A percentile compares a stretch with the other conserved stretches of the same genome.
phyloP scores from a whole-genome alignment of 2,329 filamentous ascomycete species.

The Cladosporium oxysporum region DNA sequence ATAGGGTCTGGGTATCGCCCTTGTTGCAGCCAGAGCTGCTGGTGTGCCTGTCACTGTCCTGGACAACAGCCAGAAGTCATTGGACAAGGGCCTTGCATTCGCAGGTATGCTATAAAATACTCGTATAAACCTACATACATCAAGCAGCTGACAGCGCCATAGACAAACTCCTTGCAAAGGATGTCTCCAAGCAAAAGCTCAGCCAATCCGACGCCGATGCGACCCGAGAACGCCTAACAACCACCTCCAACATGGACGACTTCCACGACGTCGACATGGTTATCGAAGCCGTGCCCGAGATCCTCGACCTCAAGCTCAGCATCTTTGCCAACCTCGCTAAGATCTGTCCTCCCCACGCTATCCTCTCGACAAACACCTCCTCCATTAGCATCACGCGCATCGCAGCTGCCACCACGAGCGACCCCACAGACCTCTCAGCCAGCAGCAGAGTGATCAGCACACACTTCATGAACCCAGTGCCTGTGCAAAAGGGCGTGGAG shows the following conservation, averaged over 20 bases:
- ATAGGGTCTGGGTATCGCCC: conserved; percentile 90
- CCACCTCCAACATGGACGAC: conserved; percentile 73
- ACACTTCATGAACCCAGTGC: conserved; percentile 99
- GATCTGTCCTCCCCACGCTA: conserved; percentile 79
- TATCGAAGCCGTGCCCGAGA: conserved; percentile 88
- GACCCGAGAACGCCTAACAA: conserved; percentile 67
- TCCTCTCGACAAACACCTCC: conserved; percentile 97
- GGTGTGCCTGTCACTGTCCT: conserved; percentile 81
- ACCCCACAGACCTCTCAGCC: conserved; percentile 77
- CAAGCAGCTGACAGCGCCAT: conserved; percentile 9
- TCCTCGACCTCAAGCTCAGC: conserved; percentile 79
- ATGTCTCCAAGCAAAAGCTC: conserved; percentile 83
- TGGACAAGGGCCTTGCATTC: conserved; percentile 88
- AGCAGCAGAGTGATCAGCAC: conserved; percentile 90
- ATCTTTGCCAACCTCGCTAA: conserved; percentile 84
- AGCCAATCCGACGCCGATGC: conserved; percentile 78
- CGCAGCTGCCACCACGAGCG: conserved; percentile 75
- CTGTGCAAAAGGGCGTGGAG: conserved; percentile 94
- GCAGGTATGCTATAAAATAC: conserved; percentile 59
- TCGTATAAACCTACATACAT: not conserved
- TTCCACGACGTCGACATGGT: conserved; percentile 89
- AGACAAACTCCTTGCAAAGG: conserved; percentile 93
- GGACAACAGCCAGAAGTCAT: conserved; percentile 78
- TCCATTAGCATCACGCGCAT: conserved; percentile 97
- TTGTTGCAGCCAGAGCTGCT: conserved; percentile 86